A percentile compares a stretch with the other conserved stretches of the same genome.
Conservation (phyloP, 148 eudicot genomes). For the Persicaria maculosa region DNA sequence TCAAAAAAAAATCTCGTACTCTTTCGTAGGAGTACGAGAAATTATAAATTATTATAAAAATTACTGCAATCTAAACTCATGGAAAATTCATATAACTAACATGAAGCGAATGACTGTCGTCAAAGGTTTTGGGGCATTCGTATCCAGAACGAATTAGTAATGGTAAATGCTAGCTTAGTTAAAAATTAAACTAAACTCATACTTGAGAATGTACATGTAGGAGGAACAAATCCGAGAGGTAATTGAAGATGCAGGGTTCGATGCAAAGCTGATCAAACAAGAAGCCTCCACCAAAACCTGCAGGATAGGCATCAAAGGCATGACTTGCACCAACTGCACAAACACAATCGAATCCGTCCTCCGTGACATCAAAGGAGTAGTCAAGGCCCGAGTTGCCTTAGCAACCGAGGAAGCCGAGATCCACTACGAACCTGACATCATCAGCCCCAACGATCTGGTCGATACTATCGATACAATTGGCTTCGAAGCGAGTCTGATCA, state of each 20-base stretch:
- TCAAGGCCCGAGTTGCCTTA: conserved; percentile 65
- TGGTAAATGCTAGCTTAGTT: no score
- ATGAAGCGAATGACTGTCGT: no score
- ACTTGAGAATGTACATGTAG: conserved; percentile 13
- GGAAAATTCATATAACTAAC: no score
- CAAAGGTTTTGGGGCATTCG: no score
- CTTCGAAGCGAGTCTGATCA: conserved; percentile 61
- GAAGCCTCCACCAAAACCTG: conserved; percentile 44
- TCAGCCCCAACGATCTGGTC: conserved; percentile 37
- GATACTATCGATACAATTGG: conserved; percentile 57
- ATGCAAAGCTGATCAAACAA: conserved; percentile 52
- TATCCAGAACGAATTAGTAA: no score
- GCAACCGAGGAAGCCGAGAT: conserved; percentile 83
- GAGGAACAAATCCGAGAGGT: conserved; percentile 43
- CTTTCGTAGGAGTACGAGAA: no score
- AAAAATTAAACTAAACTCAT: no score
- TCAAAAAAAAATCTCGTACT: no score
- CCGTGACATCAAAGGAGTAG: conserved; percentile 47
- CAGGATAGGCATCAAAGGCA: conserved; percentile 59
- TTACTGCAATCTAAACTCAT: no score
- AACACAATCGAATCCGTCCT: conserved; percentile 57
- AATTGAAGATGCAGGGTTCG: conserved; percentile 51
- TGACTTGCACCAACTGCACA: conserved; percentile 79
- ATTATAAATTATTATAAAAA: no score
- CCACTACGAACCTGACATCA: conserved; percentile 49